Conservation (phyloP, 371 early-diverging fungal genomes). For the Dinochytrium kinnereticum region DNA sequence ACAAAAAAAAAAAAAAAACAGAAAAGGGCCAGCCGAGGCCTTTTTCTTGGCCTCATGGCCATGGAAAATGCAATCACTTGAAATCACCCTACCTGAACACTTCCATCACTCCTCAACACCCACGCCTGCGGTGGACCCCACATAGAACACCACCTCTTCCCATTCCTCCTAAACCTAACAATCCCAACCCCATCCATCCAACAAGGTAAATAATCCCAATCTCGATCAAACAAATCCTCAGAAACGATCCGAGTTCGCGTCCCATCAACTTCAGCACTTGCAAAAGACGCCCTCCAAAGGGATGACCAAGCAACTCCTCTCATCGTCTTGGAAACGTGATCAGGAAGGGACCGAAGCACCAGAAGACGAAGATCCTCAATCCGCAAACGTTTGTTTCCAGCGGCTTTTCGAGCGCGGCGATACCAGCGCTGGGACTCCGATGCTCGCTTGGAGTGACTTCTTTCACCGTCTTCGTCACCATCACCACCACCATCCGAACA, state of each 20-base stretch:
- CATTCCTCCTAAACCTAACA: background rate
- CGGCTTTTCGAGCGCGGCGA: background rate
- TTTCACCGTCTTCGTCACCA: background rate
- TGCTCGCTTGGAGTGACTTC: background rate
- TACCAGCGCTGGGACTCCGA: background rate
- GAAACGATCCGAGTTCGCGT: background rate
- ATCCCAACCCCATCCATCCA: constrained; percentile 2
- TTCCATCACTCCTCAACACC: background rate
- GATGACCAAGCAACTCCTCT: background rate
- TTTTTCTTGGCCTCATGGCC: too few species aligned
- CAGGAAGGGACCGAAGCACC: background rate
- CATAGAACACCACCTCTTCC: constrained; percentile 3
- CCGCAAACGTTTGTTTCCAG: background rate
- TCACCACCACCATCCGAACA: background rate
- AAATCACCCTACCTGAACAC: background rate
- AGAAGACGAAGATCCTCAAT: background rate
- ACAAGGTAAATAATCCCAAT: background rate
- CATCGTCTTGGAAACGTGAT: background rate
- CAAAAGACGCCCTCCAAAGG: background rate
- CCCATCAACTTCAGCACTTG: background rate
- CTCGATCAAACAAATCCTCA: background rate
- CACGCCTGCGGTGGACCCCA: background rate
- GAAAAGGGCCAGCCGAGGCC: background rate
- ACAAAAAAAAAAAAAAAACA: background rate
- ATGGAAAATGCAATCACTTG: background rate